phyloP scores from a whole-genome alignment of 495 filamentous ascomycete genomes.

The Podospora bellae-mahoneyi region DNA sequence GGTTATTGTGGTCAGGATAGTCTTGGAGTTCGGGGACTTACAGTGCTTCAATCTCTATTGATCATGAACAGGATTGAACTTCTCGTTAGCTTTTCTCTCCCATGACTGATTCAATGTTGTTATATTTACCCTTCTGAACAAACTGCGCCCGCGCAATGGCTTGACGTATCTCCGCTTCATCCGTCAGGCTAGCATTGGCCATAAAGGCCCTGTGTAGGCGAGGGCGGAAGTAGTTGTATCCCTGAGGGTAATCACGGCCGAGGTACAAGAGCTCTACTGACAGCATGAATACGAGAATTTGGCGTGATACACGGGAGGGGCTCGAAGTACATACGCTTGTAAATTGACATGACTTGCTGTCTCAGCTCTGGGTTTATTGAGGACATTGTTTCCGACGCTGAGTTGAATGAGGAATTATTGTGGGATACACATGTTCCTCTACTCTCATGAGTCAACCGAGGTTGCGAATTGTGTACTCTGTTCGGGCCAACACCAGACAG shows the following conservation, averaged over 20 bases:
- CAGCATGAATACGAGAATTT: background rate
- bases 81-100: background rate
- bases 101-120: background rate
- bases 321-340: conserved; percentile 67
- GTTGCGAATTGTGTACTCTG: background rate
- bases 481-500: background rate
- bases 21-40: conserved; percentile 47
- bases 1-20: background rate
- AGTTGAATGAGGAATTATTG: background rate
- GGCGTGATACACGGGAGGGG: background rate
- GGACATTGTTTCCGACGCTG: background rate
- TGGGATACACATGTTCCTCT: background rate
- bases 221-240: conserved; percentile 77
- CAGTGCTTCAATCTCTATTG: conserved; percentile 82
- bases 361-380: conserved; percentile 57
- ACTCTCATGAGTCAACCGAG: background rate
- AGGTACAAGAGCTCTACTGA: conserved; percentile 73
- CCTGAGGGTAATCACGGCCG: conserved; percentile 82
- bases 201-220: conserved; percentile 83
- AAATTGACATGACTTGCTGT: conserved; percentile 78
- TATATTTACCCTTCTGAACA: conserved; percentile 73
- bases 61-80: background rate
- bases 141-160: conserved; percentile 78
- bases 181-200: conserved; percentile 62
- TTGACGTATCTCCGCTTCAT: conserved; percentile 70